Base-by-base conservation (phyloP, 2,329 filamentous ascomycete genomes). In the Aspergillus hiratsukae region DNA sequence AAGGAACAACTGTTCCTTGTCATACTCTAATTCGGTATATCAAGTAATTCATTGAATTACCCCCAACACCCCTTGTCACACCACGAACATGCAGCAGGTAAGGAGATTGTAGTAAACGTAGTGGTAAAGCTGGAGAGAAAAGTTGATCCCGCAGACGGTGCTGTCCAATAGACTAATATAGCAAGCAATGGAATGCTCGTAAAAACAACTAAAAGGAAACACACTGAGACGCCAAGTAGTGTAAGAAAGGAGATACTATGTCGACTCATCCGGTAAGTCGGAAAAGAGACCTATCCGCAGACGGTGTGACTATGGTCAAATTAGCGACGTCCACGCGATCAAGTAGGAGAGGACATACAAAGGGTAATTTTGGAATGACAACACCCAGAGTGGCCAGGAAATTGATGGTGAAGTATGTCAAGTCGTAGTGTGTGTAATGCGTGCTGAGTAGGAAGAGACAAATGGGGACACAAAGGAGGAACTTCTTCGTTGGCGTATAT, bases 401-500 rank as follows among this genome's bases (percentile, higher is more conserved):
- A 79, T 99, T 99, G 79, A 99, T 94, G 67, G 89, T 91, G 72
- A 99, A 99, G 77, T 96, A 97, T 48, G 91, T 89, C 72, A 97
- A 76, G 76, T 97, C 93, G 80, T 97, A 99, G 77, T 97, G 93
- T 49, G 94, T 97, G 78, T 97, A 99, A 77, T 99, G 94, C 25
- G 94, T 99, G 83, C 93, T 97, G 68, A 97, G 81, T 55, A 99
- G 83, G 75, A 99, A 99, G 61, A 99, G 83, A 62, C 92, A 83
- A 67, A 99, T 96, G 41, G 94, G 94, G 35, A 97, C 93, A 69
- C 88, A 91, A 66, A 97, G 86, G 58, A 99, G 81, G 71, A 99
- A 99, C 77, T 99, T 99, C 82, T 99, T 99, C 64, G 94, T 90
- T 3, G 94, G 94, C 0, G 94, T 99, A 79, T 97, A 99, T 75